Percentiles rank a stretch among this genome's conserved stretches.
Conservation (phyloP, 2,329 filamentous ascomycete species). For the Aspergillus udagawae region DNA sequence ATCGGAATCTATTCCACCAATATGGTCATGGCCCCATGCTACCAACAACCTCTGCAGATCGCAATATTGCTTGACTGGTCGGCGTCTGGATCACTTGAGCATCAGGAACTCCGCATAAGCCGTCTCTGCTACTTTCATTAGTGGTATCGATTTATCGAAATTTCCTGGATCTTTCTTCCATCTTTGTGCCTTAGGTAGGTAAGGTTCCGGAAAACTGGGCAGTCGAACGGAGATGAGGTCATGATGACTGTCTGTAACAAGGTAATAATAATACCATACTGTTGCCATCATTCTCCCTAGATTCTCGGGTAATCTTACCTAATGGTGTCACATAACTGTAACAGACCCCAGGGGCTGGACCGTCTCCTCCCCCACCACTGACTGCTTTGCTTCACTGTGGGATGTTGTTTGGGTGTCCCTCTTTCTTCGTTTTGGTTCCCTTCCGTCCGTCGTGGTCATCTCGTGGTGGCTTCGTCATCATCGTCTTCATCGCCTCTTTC, state of each 20-base stretch:
- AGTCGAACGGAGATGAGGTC: slow-evolving; percentile 14
- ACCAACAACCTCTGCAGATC: no score
- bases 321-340: background rate
- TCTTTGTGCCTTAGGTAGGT: no score
- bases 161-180: background rate
- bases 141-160: background rate
- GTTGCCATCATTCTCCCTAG: background rate
- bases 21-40: background rate
- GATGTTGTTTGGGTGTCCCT: background rate
- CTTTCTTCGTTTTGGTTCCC: background rate
- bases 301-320: background rate
- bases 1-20: background rate
- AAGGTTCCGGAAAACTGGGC: background rate
- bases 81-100: background rate
- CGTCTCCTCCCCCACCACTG: background rate
- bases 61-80: no score
- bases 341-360: background rate
- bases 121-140: background rate
- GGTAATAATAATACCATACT: slow-evolving; percentile 1
- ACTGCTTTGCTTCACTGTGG: background rate
- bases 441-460: background rate
- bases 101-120: background rate
- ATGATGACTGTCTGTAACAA: slow-evolving; percentile 13
- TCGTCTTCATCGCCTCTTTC: background rate
- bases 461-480: background rate